Base-by-base conservation (phyloP, 2,329 filamentous ascomycete genomes). In the Dryadomyces sulphureus region DNA sequence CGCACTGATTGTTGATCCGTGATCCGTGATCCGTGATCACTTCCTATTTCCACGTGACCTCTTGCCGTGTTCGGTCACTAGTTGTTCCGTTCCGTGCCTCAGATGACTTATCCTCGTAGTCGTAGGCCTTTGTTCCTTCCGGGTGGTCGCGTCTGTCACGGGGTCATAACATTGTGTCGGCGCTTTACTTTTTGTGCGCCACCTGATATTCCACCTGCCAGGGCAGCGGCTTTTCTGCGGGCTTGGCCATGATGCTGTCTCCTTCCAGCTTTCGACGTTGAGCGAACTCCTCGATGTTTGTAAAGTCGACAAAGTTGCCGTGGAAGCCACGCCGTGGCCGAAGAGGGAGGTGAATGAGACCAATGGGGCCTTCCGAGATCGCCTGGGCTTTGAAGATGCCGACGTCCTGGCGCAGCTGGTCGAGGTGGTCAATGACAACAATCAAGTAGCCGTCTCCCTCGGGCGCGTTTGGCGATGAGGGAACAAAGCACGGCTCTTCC, bases 401-500 rank as follows among this genome's bases (percentile, higher is more conserved):
- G 6, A 66, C 59, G 45, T 67, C 65, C 50, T 67, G 67, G 42
- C 65, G 57, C 27, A 66, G 53, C 42, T 63, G 59, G 50, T 70
- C 69, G 4, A 70, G 60, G 45, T 65, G 61, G 50, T 69, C 68
- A 36, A 67, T 56, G 43, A 68, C 59, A 19, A 66, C 66, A 27
- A 72, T 63, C 51, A 64, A 60, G 51, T 71, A 73, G 1, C 71
- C 71, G 45, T 74, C 68, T 0, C 69, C 70, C 51, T 75, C 70
- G 2, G 47, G 56, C 0, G 58, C 62, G 19, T 59, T 0, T 55
- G 55, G 27, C 60, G 59, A 0, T 71, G 70, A 14, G 75, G 65
- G 47, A 75, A 75, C 0, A 69, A 65, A 0, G n/a, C n/a, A n/a
- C n/a, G 72, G 71, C 50, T 75, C 72, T 53, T 75, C 70, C 49